A percentile compares a stretch with the other conserved stretches of the same genome.
Evolutionary conservation across 2,329 filamentous ascomycete species (phyloP).

Genomic region (Rutstroemia sp.): DNA sequence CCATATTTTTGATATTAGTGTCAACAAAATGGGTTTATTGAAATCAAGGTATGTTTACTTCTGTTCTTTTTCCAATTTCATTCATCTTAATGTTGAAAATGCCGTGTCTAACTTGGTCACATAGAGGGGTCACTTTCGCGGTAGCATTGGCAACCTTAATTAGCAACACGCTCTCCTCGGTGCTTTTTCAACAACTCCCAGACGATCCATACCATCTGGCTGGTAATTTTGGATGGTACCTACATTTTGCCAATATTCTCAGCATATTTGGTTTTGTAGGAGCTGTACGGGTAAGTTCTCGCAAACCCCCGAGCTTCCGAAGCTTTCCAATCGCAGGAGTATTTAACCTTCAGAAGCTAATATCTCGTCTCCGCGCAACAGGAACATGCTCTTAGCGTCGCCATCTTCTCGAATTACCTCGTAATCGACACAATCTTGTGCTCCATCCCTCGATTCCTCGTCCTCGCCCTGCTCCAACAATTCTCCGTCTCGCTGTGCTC

Average conservation of each 20-base stretch:
- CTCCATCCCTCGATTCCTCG: slow-evolving; percentile 25
- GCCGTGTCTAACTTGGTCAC: neutral
- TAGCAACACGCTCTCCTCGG: slow-evolving; percentile 25
- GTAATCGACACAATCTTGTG: slow-evolving; percentile 27
- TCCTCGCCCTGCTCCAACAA: neutral
- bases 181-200: slow-evolving; percentile 28
- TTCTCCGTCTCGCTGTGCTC: neutral
- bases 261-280: slow-evolving; percentile 36
- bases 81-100: neutral
- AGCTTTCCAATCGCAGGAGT: slow-evolving; percentile 11
- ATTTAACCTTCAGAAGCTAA: slow-evolving; percentile 27
- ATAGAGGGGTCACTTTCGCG: slow-evolving; percentile 13
- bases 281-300: slow-evolving; percentile 33
- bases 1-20: neutral
- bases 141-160: slow-evolving; percentile 25
- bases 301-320: neutral
- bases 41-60: neutral
- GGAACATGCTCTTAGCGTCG: slow-evolving; percentile 9
- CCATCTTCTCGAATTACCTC: slow-evolving; percentile 28
- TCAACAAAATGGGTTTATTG: neutral
- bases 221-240: slow-evolving; percentile 31
- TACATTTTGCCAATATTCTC: slow-evolving; percentile 33
- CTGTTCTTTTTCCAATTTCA: neutral
- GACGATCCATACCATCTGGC: slow-evolving; percentile 29
- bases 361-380: slow-evolving; percentile 10